Conservation (phyloP, 2,329 filamentous ascomycete genomes). For the Didymella pinodella region DNA sequence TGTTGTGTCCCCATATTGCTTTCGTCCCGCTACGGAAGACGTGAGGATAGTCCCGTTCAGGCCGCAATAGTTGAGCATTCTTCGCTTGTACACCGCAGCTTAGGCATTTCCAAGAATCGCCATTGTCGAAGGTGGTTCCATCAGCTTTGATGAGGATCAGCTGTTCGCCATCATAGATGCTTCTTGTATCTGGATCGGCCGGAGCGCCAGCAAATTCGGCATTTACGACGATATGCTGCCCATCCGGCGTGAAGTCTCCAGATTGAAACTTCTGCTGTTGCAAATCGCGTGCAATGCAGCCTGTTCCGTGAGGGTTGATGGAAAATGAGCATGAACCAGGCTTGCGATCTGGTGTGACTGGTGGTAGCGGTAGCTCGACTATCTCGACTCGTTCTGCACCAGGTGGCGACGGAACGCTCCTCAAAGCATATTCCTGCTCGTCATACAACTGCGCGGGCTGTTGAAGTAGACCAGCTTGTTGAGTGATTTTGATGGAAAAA, state of each 20-base stretch:
- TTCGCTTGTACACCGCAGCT: neutral
- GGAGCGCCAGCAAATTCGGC: neutral
- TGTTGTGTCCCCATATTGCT: neutral
- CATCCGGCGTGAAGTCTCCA: neutral
- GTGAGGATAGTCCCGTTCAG: neutral
- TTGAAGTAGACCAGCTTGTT: neutral
- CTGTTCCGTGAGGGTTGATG: neutral
- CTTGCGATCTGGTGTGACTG: neutral
- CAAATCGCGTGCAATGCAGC: neutral
- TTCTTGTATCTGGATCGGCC: neutral
- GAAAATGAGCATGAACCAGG: neutral
- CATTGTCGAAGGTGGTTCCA: neutral
- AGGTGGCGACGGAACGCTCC: neutral
- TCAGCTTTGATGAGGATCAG: neutral
- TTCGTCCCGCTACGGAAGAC: neutral
- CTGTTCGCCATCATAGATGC: neutral
- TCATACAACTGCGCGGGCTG: neutral
- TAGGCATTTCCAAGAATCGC: neutral
- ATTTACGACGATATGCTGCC: neutral
- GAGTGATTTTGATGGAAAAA: neutral
- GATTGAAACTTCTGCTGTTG: neutral
- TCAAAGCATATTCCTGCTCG: neutral
- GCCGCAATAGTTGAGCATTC: neutral
- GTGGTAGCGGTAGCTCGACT: neutral
- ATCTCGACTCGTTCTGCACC: neutral